A percentile compares a stretch with the other conserved stretches of the same genome.
Evolutionary conservation across 2,329 filamentous ascomycete species (phyloP).

Genomic region (Dryadomyces quercivorus): DNA sequence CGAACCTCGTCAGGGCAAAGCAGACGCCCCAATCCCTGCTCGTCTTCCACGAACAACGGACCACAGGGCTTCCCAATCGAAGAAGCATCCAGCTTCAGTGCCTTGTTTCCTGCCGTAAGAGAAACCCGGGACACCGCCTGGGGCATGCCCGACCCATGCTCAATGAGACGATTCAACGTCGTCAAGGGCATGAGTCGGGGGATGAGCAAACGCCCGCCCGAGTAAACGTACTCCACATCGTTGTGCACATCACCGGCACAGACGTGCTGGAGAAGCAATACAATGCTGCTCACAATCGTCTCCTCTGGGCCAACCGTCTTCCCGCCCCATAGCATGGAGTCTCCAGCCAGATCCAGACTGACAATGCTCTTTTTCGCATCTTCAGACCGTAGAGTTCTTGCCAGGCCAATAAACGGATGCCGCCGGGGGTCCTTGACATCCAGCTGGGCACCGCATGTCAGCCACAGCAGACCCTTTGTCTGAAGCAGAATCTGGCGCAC

Average conservation of each 20-base stretch:
- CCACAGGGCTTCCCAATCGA: conserved; percentile 6
- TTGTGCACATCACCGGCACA: conserved; percentile 6
- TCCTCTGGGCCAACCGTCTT: too few species aligned
- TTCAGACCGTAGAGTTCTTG: conserved; percentile 36
- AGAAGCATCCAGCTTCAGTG: conserved; percentile 11
- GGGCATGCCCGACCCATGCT: conserved; percentile 12
- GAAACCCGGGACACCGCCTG: background rate
- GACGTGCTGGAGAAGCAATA: background rate
- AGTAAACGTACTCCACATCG: conserved; percentile 24
- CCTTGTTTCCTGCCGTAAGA: background rate
- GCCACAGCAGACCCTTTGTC: conserved; percentile 32
- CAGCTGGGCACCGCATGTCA: conserved; percentile 29
- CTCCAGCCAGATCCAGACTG: conserved; percentile 27
- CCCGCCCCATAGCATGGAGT: too few species aligned
- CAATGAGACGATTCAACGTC: conserved; percentile 31
- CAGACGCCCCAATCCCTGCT: background rate
- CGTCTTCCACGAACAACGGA: conserved; percentile 13
- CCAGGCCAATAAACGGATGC: conserved; percentile 31
- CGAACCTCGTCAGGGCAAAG: conserved; percentile 24
- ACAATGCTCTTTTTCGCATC: conserved; percentile 29
- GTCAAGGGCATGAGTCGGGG: conserved; percentile 30
- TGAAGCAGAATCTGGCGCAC: conserved; percentile 27
- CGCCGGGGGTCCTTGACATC: conserved; percentile 21
- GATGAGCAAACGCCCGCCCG: conserved; percentile 15
- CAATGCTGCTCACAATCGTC: background rate